Conservation (phyloP, 805 yeast species). For the Blastobotrys americana region DNA sequence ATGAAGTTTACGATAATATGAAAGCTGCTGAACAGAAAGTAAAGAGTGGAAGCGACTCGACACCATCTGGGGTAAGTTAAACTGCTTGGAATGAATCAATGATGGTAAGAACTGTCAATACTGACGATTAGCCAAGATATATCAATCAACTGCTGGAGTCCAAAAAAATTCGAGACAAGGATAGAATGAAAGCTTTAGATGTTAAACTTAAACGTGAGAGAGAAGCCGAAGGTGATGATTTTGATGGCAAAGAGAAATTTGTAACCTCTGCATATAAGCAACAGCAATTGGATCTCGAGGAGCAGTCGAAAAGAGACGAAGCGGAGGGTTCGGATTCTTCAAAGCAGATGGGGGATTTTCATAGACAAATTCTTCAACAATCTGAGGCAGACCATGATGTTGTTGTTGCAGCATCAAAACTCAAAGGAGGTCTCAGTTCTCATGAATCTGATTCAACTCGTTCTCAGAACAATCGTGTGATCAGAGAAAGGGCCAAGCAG, state of each 20-base stretch:
- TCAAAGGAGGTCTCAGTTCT: not conserved
- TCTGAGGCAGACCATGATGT: conserved; percentile 18
- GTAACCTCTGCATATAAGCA: conserved; percentile 43
- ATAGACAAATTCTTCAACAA: conserved; percentile 17
- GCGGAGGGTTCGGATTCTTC: no score
- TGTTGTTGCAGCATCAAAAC: conserved; percentile 9
- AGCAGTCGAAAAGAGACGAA: conserved; percentile 15
- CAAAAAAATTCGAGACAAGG: conserved; percentile 40
- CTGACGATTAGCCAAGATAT: conserved; percentile 30
- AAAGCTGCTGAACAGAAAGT: conserved; percentile 24
- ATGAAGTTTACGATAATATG: conserved; percentile 42
- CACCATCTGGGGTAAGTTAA: not conserved
- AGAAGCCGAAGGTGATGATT: conserved; percentile 35
- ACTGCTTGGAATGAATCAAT: not conserved
- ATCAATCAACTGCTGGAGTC: conserved; percentile 40
- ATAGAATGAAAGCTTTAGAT: conserved; percentile 36
- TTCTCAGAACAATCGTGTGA: conserved; percentile 11
- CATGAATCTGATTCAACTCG: not conserved
- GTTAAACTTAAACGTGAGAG: conserved; percentile 34
- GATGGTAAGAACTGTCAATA: not conserved
- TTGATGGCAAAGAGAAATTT: conserved; percentile 38
- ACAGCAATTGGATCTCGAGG: conserved; percentile 29
- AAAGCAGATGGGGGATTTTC: conserved; percentile 15
- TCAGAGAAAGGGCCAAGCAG: conserved; percentile 16
- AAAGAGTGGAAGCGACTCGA: conserved; percentile 8